These are phyloP conservation scores for Asterophora parasitica DNA, from an alignment of 768 basidiomycete species.

Conservation along the genomic window DNA sequence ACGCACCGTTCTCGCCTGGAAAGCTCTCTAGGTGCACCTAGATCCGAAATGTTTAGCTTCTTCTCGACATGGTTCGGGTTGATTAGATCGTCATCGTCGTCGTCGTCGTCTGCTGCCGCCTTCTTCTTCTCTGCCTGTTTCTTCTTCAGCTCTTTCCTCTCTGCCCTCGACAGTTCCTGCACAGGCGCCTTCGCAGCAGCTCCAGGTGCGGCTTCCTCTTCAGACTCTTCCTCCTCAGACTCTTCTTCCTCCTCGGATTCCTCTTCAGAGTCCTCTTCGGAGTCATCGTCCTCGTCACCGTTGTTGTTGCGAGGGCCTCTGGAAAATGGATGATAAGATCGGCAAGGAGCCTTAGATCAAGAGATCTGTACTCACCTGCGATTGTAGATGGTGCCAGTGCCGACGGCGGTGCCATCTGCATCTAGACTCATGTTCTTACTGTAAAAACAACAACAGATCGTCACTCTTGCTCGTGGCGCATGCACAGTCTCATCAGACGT, in stretches of 20 bases:
- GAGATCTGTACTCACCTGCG: conserved; percentile 33
- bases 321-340: conserved; percentile 7
- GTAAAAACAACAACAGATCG: conserved; percentile 4
- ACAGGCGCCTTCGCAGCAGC: conserved; percentile 34
- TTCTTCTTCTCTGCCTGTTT: conserved; percentile 55
- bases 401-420: conserved; percentile 49
- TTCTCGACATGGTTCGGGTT: conserved; percentile 77
- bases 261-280: conserved; percentile 4
- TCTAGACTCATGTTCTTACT: conserved; percentile 62
- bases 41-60: conserved; percentile 72
- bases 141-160: conserved; percentile 82
- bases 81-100: conserved; percentile 66
- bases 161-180: conserved; percentile 62
- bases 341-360: neutral
- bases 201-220: conserved; percentile 31
- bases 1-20: conserved; percentile 61
- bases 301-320: conserved; percentile 24
- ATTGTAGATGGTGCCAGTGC: conserved; percentile 33
- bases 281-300: conserved; percentile 40
- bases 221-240: conserved; percentile 36
- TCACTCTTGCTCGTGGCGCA: neutral
- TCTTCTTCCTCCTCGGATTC: conserved; percentile 32
- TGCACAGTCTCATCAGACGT: conserved; percentile 3
- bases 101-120: conserved; percentile 40
- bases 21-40: conserved; percentile 58